phyloP scores from a whole-genome alignment of 306 rosid species.

The Potentilla sterilis region DNA sequence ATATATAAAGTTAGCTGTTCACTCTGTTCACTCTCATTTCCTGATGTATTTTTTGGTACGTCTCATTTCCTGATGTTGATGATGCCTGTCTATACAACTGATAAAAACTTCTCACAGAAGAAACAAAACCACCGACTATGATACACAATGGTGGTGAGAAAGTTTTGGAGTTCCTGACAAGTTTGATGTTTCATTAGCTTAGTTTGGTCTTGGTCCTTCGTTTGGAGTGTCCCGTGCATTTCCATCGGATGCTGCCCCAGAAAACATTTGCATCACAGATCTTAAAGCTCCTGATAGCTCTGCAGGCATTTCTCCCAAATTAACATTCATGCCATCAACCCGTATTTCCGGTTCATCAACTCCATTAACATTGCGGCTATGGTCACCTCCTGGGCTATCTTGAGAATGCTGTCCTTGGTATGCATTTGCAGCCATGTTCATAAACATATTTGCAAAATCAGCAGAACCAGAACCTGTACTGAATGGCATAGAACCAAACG shows the following conservation, averaged over 20 bases:
- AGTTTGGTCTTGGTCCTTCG: conserved; percentile 59
- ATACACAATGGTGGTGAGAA: background rate
- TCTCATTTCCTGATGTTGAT: background rate
- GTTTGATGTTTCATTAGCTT: conserved; percentile 13
- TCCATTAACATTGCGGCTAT: conserved; percentile 23
- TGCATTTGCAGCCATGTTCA: conserved; percentile 53
- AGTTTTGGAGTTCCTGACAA: conserved; percentile 7
- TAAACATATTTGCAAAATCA: conserved; percentile 59
- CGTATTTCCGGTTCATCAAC: conserved; percentile 44
- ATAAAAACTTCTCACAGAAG: background rate
- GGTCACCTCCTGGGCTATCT: conserved; percentile 38
- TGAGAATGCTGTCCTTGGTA: conserved; percentile 47
- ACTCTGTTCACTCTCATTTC: background rate
- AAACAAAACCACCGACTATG: background rate
- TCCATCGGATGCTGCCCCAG: conserved; percentile 43
- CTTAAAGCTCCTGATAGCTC: conserved; percentile 58
- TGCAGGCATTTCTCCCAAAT: conserved; percentile 65
- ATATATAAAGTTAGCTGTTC: background rate
- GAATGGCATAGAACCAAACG: conserved; percentile 53
- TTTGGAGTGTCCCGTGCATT: conserved; percentile 45
- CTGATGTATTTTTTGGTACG: too few relatives aligned
- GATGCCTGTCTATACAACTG: background rate
- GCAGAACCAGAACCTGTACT: conserved; percentile 35
- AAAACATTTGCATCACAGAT: conserved; percentile 67
- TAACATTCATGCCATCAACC: conserved; percentile 49